A percentile compares a stretch with the other conserved stretches of the same genome.
These are phyloP conservation scores for Saturnispora quitensis DNA, from an alignment of 805 yeast genomes.

Conservation along the genomic window DNA sequence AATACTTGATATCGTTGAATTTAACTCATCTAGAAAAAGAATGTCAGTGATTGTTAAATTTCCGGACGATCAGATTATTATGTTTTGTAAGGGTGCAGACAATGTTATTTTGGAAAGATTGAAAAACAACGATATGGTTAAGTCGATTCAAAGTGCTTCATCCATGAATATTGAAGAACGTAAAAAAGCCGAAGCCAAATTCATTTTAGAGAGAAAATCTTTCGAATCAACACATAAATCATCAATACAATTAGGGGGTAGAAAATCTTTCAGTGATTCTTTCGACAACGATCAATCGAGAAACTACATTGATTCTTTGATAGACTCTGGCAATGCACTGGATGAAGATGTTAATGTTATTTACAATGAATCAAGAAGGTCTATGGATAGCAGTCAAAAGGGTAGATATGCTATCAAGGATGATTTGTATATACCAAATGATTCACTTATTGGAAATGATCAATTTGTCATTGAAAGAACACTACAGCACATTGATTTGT, in stretches of 20 bases:
- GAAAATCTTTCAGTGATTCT: constrained; percentile 20
- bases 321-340: constrained; percentile 30
- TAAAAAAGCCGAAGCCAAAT: constrained; percentile 69
- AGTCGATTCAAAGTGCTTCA: constrained; percentile 55
- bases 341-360: constrained; percentile 49
- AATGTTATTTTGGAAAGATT: constrained; percentile 75
- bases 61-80: constrained; percentile 66
- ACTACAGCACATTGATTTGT: constrained; percentile 83
- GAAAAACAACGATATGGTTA: constrained; percentile 48
- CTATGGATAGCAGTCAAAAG: constrained; percentile 51
- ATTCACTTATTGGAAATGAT: constrained; percentile 56
- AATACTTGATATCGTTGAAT: constrained; percentile 74
- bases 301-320: constrained; percentile 16
- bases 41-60: constrained; percentile 82
- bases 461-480: constrained; percentile 76
- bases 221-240: constrained; percentile 24
- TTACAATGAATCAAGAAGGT: constrained; percentile 42
- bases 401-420: constrained; percentile 34
- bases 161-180: constrained; percentile 49
- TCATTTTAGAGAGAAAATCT: constrained; percentile 49
- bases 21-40: constrained; percentile 79
- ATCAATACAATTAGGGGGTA: constrained; percentile 11
- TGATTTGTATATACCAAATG: constrained; percentile 41
- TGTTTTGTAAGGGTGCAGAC: constrained; percentile 95
- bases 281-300: constrained; percentile 5